These are phyloP conservation scores for Nemania sp. DNA, from an alignment of 2,329 filamentous ascomycete genomes.

Conservation along the genomic window DNA sequence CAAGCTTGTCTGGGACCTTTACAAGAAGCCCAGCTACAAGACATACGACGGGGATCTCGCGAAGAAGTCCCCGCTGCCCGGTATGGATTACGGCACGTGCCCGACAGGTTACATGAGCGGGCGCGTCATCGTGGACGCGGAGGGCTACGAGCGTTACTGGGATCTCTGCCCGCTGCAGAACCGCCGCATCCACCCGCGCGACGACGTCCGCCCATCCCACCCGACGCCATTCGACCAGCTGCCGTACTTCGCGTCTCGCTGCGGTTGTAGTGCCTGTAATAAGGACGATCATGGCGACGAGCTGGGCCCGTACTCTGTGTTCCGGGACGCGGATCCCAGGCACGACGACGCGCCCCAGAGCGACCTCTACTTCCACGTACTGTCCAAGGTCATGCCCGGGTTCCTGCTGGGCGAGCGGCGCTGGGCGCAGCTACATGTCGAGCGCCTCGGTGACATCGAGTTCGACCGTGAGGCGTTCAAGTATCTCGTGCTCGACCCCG, in stretches of 20 bases:
- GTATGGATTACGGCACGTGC: slow-evolving; percentile 32
- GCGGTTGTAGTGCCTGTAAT: slow-evolving; percentile 46
- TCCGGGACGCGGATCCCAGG: slow-evolving; percentile 47
- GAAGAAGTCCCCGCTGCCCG: slow-evolving; percentile 31
- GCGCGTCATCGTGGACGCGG: slow-evolving; percentile 48
- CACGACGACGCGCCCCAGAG: slow-evolving; percentile 42
- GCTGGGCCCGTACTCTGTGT: slow-evolving; percentile 43
- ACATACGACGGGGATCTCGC: slow-evolving; percentile 49
- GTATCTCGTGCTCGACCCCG: slow-evolving; percentile 52
- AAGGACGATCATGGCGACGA: slow-evolving; percentile 26
- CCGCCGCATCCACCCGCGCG: slow-evolving; percentile 5
- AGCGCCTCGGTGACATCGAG: slow-evolving; percentile 44
- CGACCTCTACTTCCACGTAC: slow-evolving; percentile 49
- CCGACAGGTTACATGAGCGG: slow-evolving; percentile 41
- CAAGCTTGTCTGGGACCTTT: slow-evolving; percentile 51
- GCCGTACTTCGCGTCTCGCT: slow-evolving; percentile 47
- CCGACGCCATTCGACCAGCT: slow-evolving; percentile 42
- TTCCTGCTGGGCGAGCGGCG: slow-evolving; percentile 50
- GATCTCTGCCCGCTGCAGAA: background rate
- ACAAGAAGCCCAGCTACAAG: slow-evolving; percentile 50
- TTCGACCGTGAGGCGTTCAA: slow-evolving; percentile 54
- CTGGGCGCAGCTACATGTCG: slow-evolving; percentile 50
- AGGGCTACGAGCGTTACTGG: slow-evolving; percentile 42
- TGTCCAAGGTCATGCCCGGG: slow-evolving; percentile 50
- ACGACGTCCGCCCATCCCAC: background rate